Evolutionary conservation across 106 monocot species (phyloP), one percentile per base, ranked within the genome.

Genomic region (Posidonia australis): DNA sequence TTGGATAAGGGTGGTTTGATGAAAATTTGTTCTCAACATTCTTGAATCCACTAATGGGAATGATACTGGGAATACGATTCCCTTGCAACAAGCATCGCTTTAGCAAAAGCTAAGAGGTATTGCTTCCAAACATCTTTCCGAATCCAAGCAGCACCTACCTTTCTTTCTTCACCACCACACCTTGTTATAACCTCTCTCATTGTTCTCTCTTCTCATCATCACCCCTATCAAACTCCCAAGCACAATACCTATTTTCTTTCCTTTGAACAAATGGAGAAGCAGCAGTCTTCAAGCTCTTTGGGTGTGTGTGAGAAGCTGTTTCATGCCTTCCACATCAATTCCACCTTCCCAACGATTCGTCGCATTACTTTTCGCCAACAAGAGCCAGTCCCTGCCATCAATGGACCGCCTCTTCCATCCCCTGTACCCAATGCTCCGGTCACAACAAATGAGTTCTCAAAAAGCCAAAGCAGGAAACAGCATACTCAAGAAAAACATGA

Each of bases 301-400:
- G 58, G 68, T 23, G 41, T 58, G 14, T 68, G 68, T 11, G 58
- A 58, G 68, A 68, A 45, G 68, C 21, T 68, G 31, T 68, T 68
- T 44, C 11, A 45, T 28, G 68, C 68, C 68, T 54, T 68, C 45
- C 13, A 58, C 45, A 22, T 68, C 42, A 56, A 68, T 26, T 43
- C 68, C 11, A 45, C 57, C 44, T n/a, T 68, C 57, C 68, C 54
- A 4, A 1, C 43, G 0, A 10, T 58, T n/a, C 58, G 45, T 44
- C 68, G 68, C 58, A 16, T 68, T 9, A 56, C 56, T 42, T 46
- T 18, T 55, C 68, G 44, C 24, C 56, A 18, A 7, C 56, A 58
- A 46, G 68, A 46, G 4, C 54, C 54, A 29, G 1, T 32, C 0
- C 13, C 66, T 1, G n/a, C 51, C 51, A n/a, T 9, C 10, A 10